Evolutionary conservation across 2,329 filamentous ascomycete species (phyloP).

Genomic region (Neurospora sp.): DNA sequence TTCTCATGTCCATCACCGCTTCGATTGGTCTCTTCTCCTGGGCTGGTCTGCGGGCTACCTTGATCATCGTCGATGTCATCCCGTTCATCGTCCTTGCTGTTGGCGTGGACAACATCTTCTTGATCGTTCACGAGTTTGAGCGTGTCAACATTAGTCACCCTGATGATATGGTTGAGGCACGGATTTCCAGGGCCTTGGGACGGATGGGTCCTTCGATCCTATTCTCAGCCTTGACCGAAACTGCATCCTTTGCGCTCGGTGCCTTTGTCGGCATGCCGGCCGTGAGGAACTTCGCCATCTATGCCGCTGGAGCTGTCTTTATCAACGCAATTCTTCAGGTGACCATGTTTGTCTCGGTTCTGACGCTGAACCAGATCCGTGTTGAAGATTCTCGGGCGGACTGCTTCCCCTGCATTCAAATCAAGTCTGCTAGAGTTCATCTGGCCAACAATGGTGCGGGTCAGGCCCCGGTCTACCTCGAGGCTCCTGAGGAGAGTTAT

Average conservation of each 20-base stretch:
- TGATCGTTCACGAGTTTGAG: slow-evolving; percentile 97
- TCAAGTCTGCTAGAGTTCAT: slow-evolving; percentile 63
- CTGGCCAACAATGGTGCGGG: slow-evolving; percentile 52
- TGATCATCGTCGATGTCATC: slow-evolving; percentile 98
- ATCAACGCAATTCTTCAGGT: slow-evolving; percentile 96
- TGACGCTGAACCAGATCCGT: slow-evolving; percentile 82
- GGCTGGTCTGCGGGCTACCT: slow-evolving; percentile 80
- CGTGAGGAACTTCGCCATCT: slow-evolving; percentile 93
- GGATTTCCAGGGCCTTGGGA: slow-evolving; percentile 80
- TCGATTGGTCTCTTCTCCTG: slow-evolving; percentile 94
- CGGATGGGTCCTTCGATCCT: slow-evolving; percentile 96
- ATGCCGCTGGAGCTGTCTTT: slow-evolving; percentile 90
- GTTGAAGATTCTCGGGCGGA: slow-evolving; percentile 85
- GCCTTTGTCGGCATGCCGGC: slow-evolving; percentile 96
- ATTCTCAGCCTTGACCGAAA: slow-evolving; percentile 90
- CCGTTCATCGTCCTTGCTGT: slow-evolving; percentile 94
- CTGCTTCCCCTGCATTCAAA: slow-evolving; percentile 80
- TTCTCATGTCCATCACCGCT: slow-evolving; percentile 92
- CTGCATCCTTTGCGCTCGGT: slow-evolving; percentile 83
- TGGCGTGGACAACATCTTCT: slow-evolving; percentile 96
- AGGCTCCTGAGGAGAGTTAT: slow-evolving; percentile 71
- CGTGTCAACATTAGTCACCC: slow-evolving; percentile 87
- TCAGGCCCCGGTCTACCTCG: slow-evolving; percentile 50
- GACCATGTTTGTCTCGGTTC: slow-evolving; percentile 90
- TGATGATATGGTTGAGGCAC: slow-evolving; percentile 76